These are phyloP conservation scores for Sarocladiaceae sp. DNA, from an alignment of 2,329 filamentous ascomycete species.

Conservation along the genomic window DNA sequence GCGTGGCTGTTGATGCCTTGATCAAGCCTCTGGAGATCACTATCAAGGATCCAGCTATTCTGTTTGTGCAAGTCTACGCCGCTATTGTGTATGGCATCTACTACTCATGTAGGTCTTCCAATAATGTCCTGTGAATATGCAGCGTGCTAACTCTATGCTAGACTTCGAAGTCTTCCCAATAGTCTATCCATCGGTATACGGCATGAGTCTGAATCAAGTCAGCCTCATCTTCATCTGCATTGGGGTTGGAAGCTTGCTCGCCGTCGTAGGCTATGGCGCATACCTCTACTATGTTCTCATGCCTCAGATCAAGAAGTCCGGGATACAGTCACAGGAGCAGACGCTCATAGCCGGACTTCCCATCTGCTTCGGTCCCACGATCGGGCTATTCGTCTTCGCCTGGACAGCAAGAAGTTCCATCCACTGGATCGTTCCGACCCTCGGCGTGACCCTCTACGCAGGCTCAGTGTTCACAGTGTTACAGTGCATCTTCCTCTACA, in stretches of 20 bases:
- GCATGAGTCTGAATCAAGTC: conserved; percentile 53
- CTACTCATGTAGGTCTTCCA: no score
- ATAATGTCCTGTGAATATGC: no score
- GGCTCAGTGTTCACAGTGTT: conserved; percentile 49
- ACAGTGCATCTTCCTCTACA: conserved; percentile 58
- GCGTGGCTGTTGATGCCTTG: conserved; percentile 50
- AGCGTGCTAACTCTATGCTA: no score
- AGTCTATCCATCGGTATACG: conserved; percentile 56
- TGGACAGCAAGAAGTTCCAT: conserved; percentile 50
- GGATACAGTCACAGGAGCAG: conserved; percentile 48
- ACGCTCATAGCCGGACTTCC: conserved; percentile 51
- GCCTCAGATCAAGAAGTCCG: conserved; percentile 43
- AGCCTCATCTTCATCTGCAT: conserved; percentile 59
- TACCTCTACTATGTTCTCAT: conserved; percentile 51
- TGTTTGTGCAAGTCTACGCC: conserved; percentile 59
- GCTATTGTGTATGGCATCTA: conserved; percentile 59
- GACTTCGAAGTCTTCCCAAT: conserved; percentile 65
- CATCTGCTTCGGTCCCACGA: conserved; percentile 47
- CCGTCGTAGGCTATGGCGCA: conserved; percentile 40
- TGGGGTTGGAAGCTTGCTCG: conserved; percentile 50
- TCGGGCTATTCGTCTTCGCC: conserved; percentile 58
- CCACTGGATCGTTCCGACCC: conserved; percentile 51
- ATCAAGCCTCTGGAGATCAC: conserved; percentile 59
- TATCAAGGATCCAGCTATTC: conserved; percentile 56
- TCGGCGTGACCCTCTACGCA: conserved; percentile 54